phyloP scores from a whole-genome alignment of 257 asterid genomes.

The Przewalskia tangutica region DNA sequence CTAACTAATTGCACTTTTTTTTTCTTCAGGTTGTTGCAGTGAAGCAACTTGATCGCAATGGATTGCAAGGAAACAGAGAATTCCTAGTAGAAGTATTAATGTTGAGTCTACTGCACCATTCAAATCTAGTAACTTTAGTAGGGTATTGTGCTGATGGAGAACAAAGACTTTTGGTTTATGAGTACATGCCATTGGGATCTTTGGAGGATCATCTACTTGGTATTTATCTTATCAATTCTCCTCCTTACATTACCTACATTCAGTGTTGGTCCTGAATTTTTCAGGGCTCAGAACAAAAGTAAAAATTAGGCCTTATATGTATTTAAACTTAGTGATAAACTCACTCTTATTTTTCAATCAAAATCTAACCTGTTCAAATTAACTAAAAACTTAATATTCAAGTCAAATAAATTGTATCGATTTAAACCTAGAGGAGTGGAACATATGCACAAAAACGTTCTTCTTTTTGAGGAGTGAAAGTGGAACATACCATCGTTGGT shows the following conservation, averaged over 20 bases:
- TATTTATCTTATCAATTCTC: background rate
- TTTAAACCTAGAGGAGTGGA: too few species aligned
- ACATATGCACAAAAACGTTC: too few species aligned
- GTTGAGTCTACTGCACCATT: conserved; percentile 15
- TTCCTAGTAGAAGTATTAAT: conserved; percentile 15
- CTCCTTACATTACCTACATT: background rate
- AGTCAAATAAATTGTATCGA: too few species aligned
- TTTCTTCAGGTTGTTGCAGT: conserved; percentile 11
- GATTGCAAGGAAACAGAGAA: conserved; percentile 16
- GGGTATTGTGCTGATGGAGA: conserved; percentile 21
- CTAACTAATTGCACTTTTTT: background rate
- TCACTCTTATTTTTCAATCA: too few species aligned
- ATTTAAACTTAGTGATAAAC: too few species aligned
- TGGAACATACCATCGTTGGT: too few species aligned
- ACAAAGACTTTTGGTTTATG: conserved; percentile 10
- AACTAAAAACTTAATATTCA: too few species aligned
- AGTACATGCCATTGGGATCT: conserved; percentile 7
- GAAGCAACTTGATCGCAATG: conserved; percentile 13
- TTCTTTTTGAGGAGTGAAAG: too few species aligned
- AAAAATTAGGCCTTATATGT: too few species aligned
- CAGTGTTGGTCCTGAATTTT: too few species aligned
- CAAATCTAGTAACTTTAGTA: conserved; percentile 13
- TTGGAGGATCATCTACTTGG: conserved; percentile 78
- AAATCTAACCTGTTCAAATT: too few species aligned
- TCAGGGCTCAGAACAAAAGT: too few species aligned